A percentile compares a stretch with the other conserved stretches of the same genome.
These are phyloP conservation scores for Epichloe glyceriae DNA, from an alignment of 2,329 filamentous ascomycete species.

Conservation along the genomic window DNA sequence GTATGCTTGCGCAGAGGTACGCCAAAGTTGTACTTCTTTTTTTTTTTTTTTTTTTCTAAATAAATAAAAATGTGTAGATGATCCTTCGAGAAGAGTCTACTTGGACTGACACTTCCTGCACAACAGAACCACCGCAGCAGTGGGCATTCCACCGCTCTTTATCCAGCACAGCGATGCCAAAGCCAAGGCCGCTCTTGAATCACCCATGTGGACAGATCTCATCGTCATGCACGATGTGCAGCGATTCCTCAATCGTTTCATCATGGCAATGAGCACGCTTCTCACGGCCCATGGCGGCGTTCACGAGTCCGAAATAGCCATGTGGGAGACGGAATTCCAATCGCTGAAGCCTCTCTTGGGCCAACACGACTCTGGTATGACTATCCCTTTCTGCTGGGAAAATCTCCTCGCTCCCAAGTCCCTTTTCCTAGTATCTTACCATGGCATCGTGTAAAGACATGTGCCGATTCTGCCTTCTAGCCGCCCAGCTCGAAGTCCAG, in stretches of 20 bases:
- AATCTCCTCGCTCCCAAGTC: no score
- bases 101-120: conserved; percentile 6
- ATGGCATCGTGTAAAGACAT: conserved; percentile 22
- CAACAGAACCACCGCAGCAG: conserved; percentile 25
- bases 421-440: no score
- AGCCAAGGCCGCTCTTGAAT: conserved; percentile 26
- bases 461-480: conserved; percentile 34
- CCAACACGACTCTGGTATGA: conserved; percentile 32
- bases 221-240: conserved; percentile 32
- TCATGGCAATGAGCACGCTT: conserved; percentile 32
- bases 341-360: conserved; percentile 32
- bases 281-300: conserved; percentile 34
- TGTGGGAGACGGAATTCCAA: conserved; percentile 40
- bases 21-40: neutral
- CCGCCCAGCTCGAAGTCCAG: conserved; percentile 40
- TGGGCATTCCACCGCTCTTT: conserved; percentile 35
- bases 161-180: conserved; percentile 36
- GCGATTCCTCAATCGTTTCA: conserved; percentile 36
- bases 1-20: conserved; percentile 37
- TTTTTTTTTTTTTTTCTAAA: neutral
- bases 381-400: no score
- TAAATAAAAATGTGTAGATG: no score
- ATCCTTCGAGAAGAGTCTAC: neutral
- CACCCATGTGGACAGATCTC: conserved; percentile 31
- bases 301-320: conserved; percentile 30